A percentile compares a stretch with the other conserved stretches of the same genome.
Conservation (phyloP, 768 basidiomycete genomes). For the Lenzites betulinus region DNA sequence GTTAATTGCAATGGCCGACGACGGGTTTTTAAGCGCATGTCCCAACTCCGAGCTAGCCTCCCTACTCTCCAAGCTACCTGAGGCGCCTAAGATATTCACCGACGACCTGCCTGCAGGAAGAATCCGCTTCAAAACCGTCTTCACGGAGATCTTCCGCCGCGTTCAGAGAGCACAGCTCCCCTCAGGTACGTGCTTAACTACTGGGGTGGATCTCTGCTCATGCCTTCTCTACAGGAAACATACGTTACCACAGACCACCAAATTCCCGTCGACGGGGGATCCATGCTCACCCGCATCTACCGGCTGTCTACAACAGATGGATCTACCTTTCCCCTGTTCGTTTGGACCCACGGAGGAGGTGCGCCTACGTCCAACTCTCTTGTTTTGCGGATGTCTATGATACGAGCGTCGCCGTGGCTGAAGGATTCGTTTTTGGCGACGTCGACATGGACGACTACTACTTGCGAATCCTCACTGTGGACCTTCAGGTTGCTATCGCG, state of each 20-base stretch:
- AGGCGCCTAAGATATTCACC: neutral
- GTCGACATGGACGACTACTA: slow-evolving; percentile 23
- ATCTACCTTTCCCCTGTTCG: neutral
- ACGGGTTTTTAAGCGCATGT: too few relatives aligned
- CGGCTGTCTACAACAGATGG: too few relatives aligned
- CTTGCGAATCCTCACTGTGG: slow-evolving; percentile 20
- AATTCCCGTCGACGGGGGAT: neutral
- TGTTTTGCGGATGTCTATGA: too few relatives aligned
- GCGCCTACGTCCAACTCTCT: too few relatives aligned
- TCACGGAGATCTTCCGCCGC: neutral
- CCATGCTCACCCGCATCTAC: neutral
- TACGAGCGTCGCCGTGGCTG: neutral
- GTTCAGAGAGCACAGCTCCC: neutral
- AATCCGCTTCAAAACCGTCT: neutral
- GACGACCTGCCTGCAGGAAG: neutral
- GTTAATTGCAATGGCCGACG: too few relatives aligned
- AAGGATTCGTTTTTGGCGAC: slow-evolving; percentile 27
- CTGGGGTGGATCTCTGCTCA: neutral
- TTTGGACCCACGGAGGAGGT: slow-evolving; percentile 1
- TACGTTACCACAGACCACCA: neutral
- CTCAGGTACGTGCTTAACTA: neutral
- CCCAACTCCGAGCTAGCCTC: neutral
- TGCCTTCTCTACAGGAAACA: neutral
- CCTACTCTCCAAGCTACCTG: neutral
- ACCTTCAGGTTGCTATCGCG: slow-evolving; percentile 23